These are phyloP conservation scores for Parathielavia appendiculata DNA, from an alignment of 495 filamentous ascomycete genomes.

Conservation along the genomic window DNA sequence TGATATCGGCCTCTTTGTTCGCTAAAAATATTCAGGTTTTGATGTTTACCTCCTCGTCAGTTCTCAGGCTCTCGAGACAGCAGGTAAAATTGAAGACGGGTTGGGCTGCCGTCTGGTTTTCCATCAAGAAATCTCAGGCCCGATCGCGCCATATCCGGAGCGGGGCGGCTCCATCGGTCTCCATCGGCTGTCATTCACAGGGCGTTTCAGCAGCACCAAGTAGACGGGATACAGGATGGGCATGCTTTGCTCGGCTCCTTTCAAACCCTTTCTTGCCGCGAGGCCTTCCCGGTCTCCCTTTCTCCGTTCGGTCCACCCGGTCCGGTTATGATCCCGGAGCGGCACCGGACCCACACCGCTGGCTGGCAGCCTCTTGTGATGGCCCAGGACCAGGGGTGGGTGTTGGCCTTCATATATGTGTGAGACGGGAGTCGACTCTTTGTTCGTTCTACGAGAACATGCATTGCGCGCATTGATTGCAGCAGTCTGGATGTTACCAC, in stretches of 20 bases:
- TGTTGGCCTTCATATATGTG: conserved; percentile 1
- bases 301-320: not conserved
- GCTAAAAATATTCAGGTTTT: not conserved
- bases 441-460: no score
- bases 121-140: not conserved
- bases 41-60: not conserved
- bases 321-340: not conserved
- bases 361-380: not conserved
- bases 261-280: not conserved
- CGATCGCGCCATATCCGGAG: not conserved
- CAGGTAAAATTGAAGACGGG: not conserved
- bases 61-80: not conserved
- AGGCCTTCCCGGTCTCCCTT: not conserved
- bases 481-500: no score
- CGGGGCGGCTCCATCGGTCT: conserved; percentile 18
- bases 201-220: conserved; percentile 7
- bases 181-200: conserved; percentile 16
- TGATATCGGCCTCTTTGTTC: not conserved
- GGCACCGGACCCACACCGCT: no score
- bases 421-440: no score
- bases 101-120: not conserved
- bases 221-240: not conserved
- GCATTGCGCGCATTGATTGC: no score
- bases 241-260: not conserved
- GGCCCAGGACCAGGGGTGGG: not conserved